Conservation (phyloP, 177 flowering plant genomes). For the Vitis hybrid region DNA sequence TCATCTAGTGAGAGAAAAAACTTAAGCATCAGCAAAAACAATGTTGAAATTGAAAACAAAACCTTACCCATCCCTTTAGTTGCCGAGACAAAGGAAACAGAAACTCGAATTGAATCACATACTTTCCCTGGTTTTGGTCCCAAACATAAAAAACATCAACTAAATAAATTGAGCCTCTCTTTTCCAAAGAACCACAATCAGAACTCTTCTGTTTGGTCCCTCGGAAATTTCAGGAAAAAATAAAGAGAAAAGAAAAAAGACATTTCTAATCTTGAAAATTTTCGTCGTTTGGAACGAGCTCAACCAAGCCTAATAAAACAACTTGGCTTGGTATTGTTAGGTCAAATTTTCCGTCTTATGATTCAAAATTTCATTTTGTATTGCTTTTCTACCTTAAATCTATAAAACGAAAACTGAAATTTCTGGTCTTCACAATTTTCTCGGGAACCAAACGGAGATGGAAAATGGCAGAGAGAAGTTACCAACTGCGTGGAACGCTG, state of each 20-base stretch:
- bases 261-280: too few relatives aligned
- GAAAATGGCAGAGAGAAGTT: not conserved
- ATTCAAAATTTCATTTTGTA: too few relatives aligned
- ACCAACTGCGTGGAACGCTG: constrained; percentile 74
- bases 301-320: too few relatives aligned
- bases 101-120: not conserved
- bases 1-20: constrained; percentile 50
- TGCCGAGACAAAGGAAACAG: too few relatives aligned
- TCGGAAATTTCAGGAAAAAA: constrained; percentile 7
- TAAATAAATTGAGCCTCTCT: not conserved
- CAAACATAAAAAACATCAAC: not conserved
- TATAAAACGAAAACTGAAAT: not conserved
- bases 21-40: not conserved
- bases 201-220: not conserved
- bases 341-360: too few relatives aligned
- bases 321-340: too few relatives aligned
- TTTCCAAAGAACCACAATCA: not conserved
- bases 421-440: too few relatives aligned
- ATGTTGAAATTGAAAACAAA: not conserved
- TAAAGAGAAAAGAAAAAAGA: constrained; percentile 1
- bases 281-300: too few relatives aligned
- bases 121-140: not conserved
- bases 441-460: too few relatives aligned
- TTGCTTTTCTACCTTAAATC: not conserved
- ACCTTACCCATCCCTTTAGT: not conserved